phyloP scores from a whole-genome alignment of 306 rosid genomes.

The Castanopsis chinensis region DNA sequence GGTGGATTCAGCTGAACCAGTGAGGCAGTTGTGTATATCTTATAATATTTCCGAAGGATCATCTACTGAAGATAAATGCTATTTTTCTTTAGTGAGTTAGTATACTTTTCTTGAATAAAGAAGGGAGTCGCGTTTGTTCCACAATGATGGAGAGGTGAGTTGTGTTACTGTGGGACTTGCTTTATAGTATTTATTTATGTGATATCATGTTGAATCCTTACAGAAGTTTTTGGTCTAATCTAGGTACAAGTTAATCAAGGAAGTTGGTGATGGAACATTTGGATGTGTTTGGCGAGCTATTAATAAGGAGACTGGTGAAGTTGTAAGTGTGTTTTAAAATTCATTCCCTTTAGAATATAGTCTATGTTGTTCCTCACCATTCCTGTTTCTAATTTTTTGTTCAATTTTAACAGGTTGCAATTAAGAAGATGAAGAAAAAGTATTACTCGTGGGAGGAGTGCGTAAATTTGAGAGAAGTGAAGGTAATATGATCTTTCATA shows the following conservation, averaged over 20 bases:
- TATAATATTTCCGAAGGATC: conserved; percentile 37
- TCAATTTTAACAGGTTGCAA: conserved; percentile 69
- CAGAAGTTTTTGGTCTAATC: not conserved
- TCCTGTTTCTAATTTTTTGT: not conserved
- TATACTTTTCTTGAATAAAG: conserved; percentile 64
- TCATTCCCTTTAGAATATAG: not conserved
- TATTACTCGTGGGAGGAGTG: conserved; percentile 98
- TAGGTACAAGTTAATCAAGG: conserved; percentile 93
- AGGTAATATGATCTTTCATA: conserved; percentile 46
- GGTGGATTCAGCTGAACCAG: conserved; percentile 65
- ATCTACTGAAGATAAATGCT: conserved; percentile 64
- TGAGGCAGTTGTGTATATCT: conserved; percentile 47
- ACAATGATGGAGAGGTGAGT: conserved; percentile 87
- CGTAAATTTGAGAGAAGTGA: conserved; percentile 90
- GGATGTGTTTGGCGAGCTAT: conserved; percentile 98
- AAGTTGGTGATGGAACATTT: conserved; percentile 98
- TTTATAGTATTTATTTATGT: not conserved
- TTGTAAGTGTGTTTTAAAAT: conserved; percentile 55
- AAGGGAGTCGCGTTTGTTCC: conserved; percentile 55
- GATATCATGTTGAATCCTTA: not conserved
- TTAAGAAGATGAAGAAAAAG: conserved; percentile 95
- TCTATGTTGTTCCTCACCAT: not conserved
- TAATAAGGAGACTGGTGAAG: conserved; percentile 89
- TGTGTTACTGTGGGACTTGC: conserved; percentile 4
- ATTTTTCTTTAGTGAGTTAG: conserved; percentile 52